A percentile compares a stretch with the other conserved stretches of the same genome.
Evolutionary conservation across 2,329 filamentous ascomycete genomes (phyloP).

Genomic region (Lachnellula subtilissima): DNA sequence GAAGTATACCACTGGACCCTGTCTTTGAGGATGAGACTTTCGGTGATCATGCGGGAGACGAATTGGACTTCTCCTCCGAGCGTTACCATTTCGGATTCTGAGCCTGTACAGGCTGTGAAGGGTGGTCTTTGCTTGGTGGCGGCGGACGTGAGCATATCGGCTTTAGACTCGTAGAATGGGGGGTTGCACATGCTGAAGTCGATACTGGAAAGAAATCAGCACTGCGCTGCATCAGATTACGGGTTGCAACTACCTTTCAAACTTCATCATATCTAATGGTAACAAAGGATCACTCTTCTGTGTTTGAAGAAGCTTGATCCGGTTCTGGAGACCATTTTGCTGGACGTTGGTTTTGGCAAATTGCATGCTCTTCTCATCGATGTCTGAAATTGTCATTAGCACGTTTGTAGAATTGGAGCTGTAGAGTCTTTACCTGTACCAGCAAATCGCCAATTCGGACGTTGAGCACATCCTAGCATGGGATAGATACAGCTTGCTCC

Average conservation of each 20-base stretch:
- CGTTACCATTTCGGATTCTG: constrained; percentile 80
- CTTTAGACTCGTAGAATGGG: constrained; percentile 77
- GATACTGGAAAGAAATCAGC: constrained; percentile 39
- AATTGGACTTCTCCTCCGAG: constrained; percentile 74
- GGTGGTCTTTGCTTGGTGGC: constrained; percentile 62
- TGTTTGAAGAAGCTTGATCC: constrained; percentile 61
- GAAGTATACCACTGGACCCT: constrained; percentile 82
- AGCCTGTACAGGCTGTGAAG: constrained; percentile 70
- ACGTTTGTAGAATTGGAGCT: constrained; percentile 15
- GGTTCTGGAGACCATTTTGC: constrained; percentile 57
- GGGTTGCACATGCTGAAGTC: constrained; percentile 94
- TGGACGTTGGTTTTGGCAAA: constrained; percentile 64
- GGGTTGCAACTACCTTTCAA: constrained; percentile 32
- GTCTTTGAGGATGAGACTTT: constrained; percentile 56
- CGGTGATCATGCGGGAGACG: constrained; percentile 62
- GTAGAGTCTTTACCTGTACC: constrained; percentile 49
- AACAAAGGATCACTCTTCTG: constrained; percentile 52
- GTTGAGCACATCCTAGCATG: constrained; percentile 66
- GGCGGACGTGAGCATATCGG: constrained; percentile 64
- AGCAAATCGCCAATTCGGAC: constrained; percentile 66
- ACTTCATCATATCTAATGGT: constrained; percentile 45
- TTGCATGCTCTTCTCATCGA: constrained; percentile 64
- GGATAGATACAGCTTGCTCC: constrained; percentile 91
- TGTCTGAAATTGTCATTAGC: constrained; percentile 48
- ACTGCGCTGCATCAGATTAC: neutral